Evolutionary conservation across 257 asterid genomes (phyloP), one percentile per base, ranked within the genome.

Genomic region (Cinchona pubescens): DNA sequence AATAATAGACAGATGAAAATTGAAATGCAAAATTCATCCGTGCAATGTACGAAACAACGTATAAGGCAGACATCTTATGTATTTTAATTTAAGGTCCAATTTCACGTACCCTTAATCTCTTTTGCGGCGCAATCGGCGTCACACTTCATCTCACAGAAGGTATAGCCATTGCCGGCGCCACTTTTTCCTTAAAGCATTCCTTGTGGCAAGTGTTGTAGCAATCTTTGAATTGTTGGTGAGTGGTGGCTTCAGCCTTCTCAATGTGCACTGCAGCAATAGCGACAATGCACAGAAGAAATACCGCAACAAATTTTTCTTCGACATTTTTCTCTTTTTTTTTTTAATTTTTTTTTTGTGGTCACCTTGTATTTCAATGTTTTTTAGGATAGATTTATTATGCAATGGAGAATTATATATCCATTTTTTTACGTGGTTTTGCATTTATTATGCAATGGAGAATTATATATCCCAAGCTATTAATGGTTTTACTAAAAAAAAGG

Each of bases 131-230:
- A 76, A 16, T 76, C 66, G 30, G n/a, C 18, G 46, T 76, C 75
- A 27, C 81, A 80, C 25, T 76, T 76, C 78, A 76, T 65, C 78
- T 76, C 84, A 53, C 84, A 76, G 45, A 65, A 71, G 37, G 80
- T 76, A 35, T 65, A 80, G 25, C 78, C 78, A 5, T 72, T 64
- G 59, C 78, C 80, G 0, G 15, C 10, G 32, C 51, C 12, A 0
- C n/a, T n/a, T n/a, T n/a, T n/a, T 65, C 7, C 0, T 71, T 15
- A 4, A 61, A 56, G 62, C 78, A 80, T 32, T 48, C 63, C 46
- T 66, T 35, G 55, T 64, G 66, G 73, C 84, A 76, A 15, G 74
- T 11, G 46, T 72, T 15, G 75, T 71, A 80, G 78, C 84, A 80
- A 7, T 53, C 48, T 43, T 59, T 72, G 46, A 37, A 65, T 65